A percentile compares a stretch with the other conserved stretches of the same genome.
phyloP scores from a whole-genome alignment of 768 basidiomycete species.

The Termitomyces sp. region DNA sequence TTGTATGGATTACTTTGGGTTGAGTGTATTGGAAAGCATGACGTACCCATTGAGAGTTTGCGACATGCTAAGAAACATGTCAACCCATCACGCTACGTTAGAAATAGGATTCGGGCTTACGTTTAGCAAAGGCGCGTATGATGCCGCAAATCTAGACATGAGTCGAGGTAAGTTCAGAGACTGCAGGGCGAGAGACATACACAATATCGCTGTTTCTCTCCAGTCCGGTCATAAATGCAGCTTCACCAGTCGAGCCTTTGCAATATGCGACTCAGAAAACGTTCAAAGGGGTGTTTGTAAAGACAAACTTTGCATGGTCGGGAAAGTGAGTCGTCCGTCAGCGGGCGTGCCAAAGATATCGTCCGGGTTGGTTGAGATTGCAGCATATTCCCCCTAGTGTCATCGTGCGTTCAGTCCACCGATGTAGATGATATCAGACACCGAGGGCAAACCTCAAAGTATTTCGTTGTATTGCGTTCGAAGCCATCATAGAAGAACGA shows the following conservation, averaged over 20 bases:
- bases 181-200: constrained; percentile 15
- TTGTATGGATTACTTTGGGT: not conserved
- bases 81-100: not conserved
- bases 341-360: constrained; percentile 35
- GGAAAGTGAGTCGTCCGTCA: constrained; percentile 40
- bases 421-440: not conserved
- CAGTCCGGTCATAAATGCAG: constrained; percentile 58
- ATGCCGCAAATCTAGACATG: constrained; percentile 30
- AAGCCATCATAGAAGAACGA: constrained; percentile 29
- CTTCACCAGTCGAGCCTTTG: constrained; percentile 44
- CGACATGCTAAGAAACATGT: constrained; percentile 33
- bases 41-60: constrained; percentile 43
- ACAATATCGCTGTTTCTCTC: constrained; percentile 35
- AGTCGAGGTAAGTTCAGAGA: not conserved
- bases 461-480: constrained; percentile 44
- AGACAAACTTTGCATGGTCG: constrained; percentile 43
- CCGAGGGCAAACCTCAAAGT: constrained; percentile 32
- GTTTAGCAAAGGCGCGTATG: constrained; percentile 50
- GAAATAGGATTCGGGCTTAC: constrained; percentile 15
- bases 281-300: not conserved
- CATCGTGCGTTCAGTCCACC: not conserved
- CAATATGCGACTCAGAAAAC: not conserved
- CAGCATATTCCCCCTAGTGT: constrained; percentile 49
- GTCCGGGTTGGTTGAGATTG: constrained; percentile 40
- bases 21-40: not conserved